Evolutionary conservation across 352 stramenopile species (phyloP).

Genomic region (Globisporangium uncinulatum): DNA sequence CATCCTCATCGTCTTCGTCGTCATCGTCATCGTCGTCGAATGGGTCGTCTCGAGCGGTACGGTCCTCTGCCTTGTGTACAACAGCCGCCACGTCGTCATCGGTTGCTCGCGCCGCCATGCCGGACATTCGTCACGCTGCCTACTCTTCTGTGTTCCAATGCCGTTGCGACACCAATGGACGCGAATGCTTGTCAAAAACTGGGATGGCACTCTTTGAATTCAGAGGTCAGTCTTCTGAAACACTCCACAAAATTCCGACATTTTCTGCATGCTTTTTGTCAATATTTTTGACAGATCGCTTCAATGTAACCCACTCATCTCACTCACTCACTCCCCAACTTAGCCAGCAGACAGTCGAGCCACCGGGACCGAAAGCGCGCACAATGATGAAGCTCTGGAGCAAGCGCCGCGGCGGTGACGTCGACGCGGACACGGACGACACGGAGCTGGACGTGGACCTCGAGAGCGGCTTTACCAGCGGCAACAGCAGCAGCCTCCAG

Average conservation of each 20-base stretch:
- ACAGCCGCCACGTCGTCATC: background rate
- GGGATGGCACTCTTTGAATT: too few relatives aligned
- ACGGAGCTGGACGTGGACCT: slow-evolving; percentile 21
- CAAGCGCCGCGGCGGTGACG: slow-evolving; percentile 9
- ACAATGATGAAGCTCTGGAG: slow-evolving; percentile 18
- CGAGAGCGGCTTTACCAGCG: slow-evolving; percentile 11
- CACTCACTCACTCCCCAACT: background rate
- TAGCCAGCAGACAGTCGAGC: too few relatives aligned
- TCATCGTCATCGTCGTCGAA: slow-evolving; percentile 32
- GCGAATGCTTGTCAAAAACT: too few relatives aligned
- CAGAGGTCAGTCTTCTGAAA: too few relatives aligned
- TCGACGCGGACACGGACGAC: background rate
- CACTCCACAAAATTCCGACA: too few relatives aligned
- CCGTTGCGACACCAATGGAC: too few relatives aligned
- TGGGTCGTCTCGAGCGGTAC: slow-evolving; percentile 36
- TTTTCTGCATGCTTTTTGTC: too few relatives aligned
- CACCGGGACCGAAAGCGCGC: background rate
- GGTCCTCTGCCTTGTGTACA: slow-evolving; percentile 1
- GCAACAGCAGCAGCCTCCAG: background rate
- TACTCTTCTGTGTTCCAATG: too few relatives aligned
- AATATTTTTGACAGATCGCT: too few relatives aligned
- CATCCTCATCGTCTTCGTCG: slow-evolving; percentile 27
- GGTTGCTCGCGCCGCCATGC: too few relatives aligned
- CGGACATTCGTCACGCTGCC: too few relatives aligned
- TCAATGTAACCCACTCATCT: background rate